Conservation (phyloP, 768 basidiomycete species). For the Phylloporus arenicola region DNA sequence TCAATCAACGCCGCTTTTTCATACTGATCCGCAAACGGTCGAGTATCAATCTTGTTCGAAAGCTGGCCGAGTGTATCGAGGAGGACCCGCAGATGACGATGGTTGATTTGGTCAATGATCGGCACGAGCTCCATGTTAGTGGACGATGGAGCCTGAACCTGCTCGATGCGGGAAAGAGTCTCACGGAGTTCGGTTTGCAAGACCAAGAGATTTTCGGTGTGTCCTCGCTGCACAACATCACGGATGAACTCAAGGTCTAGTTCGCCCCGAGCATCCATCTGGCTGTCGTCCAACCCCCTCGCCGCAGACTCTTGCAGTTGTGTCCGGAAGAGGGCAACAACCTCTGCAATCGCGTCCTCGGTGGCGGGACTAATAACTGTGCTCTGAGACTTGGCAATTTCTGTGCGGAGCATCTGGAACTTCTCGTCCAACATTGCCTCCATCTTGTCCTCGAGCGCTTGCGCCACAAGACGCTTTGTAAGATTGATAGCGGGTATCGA, state of each 20-base stretch:
- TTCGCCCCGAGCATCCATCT: constrained; percentile 69
- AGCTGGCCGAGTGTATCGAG: constrained; percentile 53
- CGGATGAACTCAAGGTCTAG: constrained; percentile 74
- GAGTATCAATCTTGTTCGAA: constrained; percentile 28
- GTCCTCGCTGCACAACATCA: constrained; percentile 62
- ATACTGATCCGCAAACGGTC: constrained; percentile 36
- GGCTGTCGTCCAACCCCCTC: constrained; percentile 53
- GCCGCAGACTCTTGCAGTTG: constrained; percentile 62
- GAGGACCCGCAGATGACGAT: constrained; percentile 54
- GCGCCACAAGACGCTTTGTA: constrained; percentile 51
- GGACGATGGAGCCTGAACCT: constrained; percentile 16
- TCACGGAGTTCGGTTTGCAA: constrained; percentile 59
- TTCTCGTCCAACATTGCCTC: constrained; percentile 67
- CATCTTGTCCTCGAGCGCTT: constrained; percentile 57
- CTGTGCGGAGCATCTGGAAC: constrained; percentile 45
- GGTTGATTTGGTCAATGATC: constrained; percentile 54
- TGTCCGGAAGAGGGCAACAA: constrained; percentile 60
- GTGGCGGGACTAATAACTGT: constrained; percentile 40
- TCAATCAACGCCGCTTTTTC: constrained; percentile 57
- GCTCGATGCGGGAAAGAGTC: constrained; percentile 41
- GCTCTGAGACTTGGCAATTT: constrained; percentile 28
- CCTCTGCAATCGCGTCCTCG: constrained; percentile 59
- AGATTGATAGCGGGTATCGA: constrained; percentile 47
- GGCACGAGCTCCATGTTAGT: constrained; percentile 33
- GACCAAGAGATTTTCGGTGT: constrained; percentile 51